Evolutionary conservation across 139 green algal genomes (phyloP).

Genomic region (Coccomyxa sp.): DNA sequence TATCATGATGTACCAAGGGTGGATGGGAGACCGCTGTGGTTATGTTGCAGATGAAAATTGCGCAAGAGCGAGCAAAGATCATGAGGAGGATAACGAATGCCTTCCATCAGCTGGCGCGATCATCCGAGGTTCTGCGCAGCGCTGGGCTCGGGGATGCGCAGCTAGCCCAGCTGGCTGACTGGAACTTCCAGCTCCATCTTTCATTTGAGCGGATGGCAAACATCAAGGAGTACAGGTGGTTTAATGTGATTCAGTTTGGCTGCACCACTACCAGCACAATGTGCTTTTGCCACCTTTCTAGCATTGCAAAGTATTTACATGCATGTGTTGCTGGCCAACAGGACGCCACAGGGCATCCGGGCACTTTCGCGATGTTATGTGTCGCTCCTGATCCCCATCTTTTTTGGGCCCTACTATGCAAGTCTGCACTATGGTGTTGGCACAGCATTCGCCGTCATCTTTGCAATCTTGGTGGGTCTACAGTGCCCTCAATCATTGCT

Average conservation of each 20-base stretch:
- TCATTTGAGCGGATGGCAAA: constrained; percentile 40
- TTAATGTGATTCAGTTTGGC: not conserved
- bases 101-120: constrained; percentile 24
- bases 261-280: not conserved
- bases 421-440: constrained; percentile 9
- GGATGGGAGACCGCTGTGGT: not conserved
- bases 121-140: constrained; percentile 11
- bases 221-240: constrained; percentile 50
- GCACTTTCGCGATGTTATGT: constrained; percentile 38
- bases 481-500: not conserved
- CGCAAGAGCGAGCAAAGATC: constrained; percentile 16
- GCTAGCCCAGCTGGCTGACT: constrained; percentile 19
- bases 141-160: constrained; percentile 11
- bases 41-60: constrained; percentile 18
- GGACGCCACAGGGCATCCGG: constrained; percentile 18
- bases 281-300: not conserved
- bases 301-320: constrained; percentile 16
- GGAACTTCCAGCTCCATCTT: constrained; percentile 18
- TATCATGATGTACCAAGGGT: not conserved
- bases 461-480: constrained; percentile 29
- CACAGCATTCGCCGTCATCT: constrained; percentile 45
- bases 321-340: constrained; percentile 1
- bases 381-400: constrained; percentile 45
- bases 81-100: constrained; percentile 10
- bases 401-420: constrained; percentile 56